phyloP scores from a whole-genome alignment of 257 asterid genomes.

The Rubia yunnanensis region DNA sequence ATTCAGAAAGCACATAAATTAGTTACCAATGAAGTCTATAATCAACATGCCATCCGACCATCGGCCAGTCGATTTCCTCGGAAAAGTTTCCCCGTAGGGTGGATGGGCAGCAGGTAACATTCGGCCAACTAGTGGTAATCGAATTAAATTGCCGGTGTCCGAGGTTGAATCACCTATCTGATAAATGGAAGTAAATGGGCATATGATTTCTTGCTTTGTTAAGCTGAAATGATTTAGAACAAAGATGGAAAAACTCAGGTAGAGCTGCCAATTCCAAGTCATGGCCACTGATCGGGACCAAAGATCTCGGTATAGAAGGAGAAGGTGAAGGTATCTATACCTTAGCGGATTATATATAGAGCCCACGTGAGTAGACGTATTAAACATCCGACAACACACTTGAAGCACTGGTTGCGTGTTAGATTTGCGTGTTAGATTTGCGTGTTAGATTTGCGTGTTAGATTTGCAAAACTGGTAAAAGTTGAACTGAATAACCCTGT shows the following conservation, averaged over 20 bases:
- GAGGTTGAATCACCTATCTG: constrained; percentile 14
- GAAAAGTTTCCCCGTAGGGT: constrained; percentile 26
- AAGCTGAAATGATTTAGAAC: not conserved
- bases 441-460: too few relatives aligned
- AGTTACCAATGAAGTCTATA: constrained; percentile 8
- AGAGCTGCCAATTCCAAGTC: not conserved
- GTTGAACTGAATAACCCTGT: too few relatives aligned
- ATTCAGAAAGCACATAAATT: not conserved
- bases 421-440: too few relatives aligned
- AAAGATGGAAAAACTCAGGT: not conserved
- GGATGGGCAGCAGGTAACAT: not conserved
- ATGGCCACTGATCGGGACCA: not conserved
- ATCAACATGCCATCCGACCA: constrained; percentile 15
- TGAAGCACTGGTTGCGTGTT: too few relatives aligned
- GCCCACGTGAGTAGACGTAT: too few relatives aligned
- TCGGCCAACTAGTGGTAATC: constrained; percentile 3
- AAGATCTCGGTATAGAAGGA: too few relatives aligned
- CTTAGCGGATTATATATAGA: too few relatives aligned
- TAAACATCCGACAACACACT: too few relatives aligned
- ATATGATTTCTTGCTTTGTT: not conserved
- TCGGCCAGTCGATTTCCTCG: constrained; percentile 13
- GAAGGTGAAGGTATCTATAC: too few relatives aligned
- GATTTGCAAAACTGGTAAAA: too few relatives aligned
- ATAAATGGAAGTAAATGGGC: constrained; percentile 1
- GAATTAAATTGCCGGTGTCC: constrained; percentile 27